Conservation (phyloP, 768 basidiomycete species). For the Neoboletus brunneissimus region DNA sequence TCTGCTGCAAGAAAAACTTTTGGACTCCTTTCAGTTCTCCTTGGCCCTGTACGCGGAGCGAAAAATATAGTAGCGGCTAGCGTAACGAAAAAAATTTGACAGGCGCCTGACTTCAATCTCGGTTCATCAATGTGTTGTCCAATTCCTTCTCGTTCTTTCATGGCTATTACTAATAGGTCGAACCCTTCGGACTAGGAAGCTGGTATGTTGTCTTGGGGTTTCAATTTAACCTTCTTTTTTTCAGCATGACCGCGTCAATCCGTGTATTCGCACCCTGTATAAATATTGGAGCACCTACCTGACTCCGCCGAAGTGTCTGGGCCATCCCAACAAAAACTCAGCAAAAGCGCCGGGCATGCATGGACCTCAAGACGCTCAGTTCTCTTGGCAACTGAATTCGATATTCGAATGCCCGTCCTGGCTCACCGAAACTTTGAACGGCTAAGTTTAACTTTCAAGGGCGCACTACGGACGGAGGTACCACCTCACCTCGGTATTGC, state of each 20-base stretch:
- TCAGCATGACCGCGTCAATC: not conserved
- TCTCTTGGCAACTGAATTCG: constrained; percentile 9
- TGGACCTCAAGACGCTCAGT: not conserved
- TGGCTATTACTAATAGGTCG: not conserved
- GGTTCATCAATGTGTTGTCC: not conserved
- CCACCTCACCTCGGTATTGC: not conserved
- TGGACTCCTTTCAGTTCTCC: not conserved
- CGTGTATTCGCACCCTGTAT: not conserved
- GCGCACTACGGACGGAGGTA: not conserved
- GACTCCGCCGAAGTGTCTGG: not conserved
- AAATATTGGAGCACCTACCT: not conserved
- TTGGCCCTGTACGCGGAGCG: constrained; percentile 4
- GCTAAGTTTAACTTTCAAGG: constrained; percentile 5
- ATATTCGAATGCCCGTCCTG: not conserved
- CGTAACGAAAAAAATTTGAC: constrained; percentile 6
- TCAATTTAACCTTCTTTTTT: not conserved
- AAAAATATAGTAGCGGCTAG: not conserved
- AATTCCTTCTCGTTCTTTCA: not conserved
- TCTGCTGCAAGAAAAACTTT: constrained; percentile 7
- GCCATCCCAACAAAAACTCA: not conserved
- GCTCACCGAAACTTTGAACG: constrained; percentile 14
- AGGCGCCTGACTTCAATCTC: constrained; percentile 1
- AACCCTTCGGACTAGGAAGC: not conserved
- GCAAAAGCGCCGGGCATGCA: constrained; percentile 6
- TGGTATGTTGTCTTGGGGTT: not conserved